These are phyloP conservation scores for Tetraselmis chui DNA, from an alignment of 139 green algal species.

Conservation along the genomic window DNA sequence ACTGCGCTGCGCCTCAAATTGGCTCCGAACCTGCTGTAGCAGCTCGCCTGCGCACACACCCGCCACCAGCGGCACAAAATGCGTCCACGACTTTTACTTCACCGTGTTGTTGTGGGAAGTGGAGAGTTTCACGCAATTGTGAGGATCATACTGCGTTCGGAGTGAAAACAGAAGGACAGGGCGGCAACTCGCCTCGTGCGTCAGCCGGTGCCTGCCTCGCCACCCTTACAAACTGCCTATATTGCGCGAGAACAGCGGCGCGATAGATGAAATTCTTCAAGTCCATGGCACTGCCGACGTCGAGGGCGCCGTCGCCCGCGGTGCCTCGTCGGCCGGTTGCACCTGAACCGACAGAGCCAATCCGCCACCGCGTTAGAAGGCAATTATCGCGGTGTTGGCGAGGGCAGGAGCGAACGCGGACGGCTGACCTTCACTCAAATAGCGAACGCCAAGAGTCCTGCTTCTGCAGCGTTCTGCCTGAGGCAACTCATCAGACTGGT, in stretches of 20 bases:
- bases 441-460: too few species aligned
- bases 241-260: constrained; percentile 27
- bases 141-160: neutral
- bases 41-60: constrained; percentile 24
- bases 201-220: constrained; percentile 16
- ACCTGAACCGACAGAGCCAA: too few species aligned
- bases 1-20: constrained; percentile 26
- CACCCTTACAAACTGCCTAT: constrained; percentile 31
- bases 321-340: too few species aligned
- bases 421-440: too few species aligned
- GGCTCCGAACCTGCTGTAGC: constrained; percentile 15
- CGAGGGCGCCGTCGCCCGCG: too few species aligned
- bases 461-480: too few species aligned
- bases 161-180: neutral
- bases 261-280: constrained; percentile 35
- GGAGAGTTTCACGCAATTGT: constrained; percentile 2
- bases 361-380: too few species aligned
- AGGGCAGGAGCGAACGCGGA: too few species aligned
- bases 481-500: too few species aligned
- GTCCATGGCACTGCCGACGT: too few species aligned
- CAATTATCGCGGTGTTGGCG: too few species aligned
- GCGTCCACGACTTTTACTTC: neutral
- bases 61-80: neutral
- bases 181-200: constrained; percentile 7
- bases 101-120: neutral